Base-by-base conservation (phyloP, 2,329 filamentous ascomycete genomes). In the Cladosporium colombiae region DNA sequence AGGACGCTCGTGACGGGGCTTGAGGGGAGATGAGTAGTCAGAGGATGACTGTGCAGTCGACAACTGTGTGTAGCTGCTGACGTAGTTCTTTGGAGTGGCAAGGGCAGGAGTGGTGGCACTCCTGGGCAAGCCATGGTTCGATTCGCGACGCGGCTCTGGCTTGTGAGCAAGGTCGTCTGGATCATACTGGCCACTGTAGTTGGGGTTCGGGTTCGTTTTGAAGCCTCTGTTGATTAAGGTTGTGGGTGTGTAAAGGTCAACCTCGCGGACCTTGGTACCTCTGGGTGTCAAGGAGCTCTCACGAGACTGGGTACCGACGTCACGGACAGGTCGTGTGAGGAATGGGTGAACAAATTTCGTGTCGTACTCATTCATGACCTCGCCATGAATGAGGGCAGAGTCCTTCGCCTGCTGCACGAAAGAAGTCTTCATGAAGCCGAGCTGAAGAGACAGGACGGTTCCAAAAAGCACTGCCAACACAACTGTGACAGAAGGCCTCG, bases 321-420 rank as follows among this genome's bases (percentile, higher is more conserved):
- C 86, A 70, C 89, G 83, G 70, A 96, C 91, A 5, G 91, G 83
- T 8, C 90, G 91, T 71, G 96, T 91, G n/a, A 96, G 86, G 13
- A 89, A 86, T 2, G 95, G 95, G 74, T 96, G 92, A 0, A 99
- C 95, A 74, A 90, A 97, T 80, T 99, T 99, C 71, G 88, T 91
- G 75, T 98, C 92, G 75, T 99, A 99, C 79, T 99, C 95, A 76
- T 93, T 89, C 79, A 98, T 84, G 5, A 98, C 94, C 78, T 98
- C 91, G 72, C 90, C 92, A 71, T 96, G 92, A 66, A 99, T 90
- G 56, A 97, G 85, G 2, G 88, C 84, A 1, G 87, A 87, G 77
- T 99, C 95, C 75, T 93, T 96, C 67, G 87, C 87, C 76, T 98
- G 93, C 75, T 94, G 93, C 3, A 86, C 84, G 78, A 94, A 98